Conservation (phyloP, 2,329 filamentous ascomycete species). For the Dendrostoma leiphaemia region DNA sequence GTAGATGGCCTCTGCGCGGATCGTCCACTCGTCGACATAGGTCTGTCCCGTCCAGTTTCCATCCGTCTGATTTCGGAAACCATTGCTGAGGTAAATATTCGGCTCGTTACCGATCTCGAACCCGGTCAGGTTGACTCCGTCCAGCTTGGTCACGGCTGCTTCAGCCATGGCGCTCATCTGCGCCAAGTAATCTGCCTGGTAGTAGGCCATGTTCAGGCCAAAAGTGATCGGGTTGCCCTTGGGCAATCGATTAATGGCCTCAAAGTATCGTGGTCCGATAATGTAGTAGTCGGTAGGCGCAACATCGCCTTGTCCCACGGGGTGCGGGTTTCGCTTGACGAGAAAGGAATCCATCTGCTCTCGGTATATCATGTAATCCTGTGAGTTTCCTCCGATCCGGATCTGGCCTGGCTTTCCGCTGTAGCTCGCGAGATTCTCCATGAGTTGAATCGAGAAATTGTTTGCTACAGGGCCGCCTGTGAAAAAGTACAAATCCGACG, state of each 20-base stretch:
- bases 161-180: not conserved
- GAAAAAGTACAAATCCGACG: not conserved
- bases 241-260: not conserved
- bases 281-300: not conserved
- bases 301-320: not conserved
- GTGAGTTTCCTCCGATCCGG: not conserved
- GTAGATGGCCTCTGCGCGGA: not conserved
- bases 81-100: not conserved
- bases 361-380: not conserved
- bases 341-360: not conserved
- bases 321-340: not conserved
- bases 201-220: slow-evolving; percentile 1
- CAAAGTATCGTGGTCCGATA: not conserved
- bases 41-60: not conserved
- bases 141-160: not conserved
- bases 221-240: not conserved
- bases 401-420: not conserved
- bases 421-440: not conserved
- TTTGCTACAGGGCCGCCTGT: not conserved
- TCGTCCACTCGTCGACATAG: not conserved
- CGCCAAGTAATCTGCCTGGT: not conserved
- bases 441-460: not conserved
- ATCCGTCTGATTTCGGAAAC: not conserved
- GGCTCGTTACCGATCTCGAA: slow-evolving; percentile 2
- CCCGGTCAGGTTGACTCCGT: not conserved